Percentiles rank a stretch among this genome's conserved stretches.
Evolutionary conservation across 768 basidiomycete genomes (phyloP).

Genomic region (Steccherinum ochraceum): DNA sequence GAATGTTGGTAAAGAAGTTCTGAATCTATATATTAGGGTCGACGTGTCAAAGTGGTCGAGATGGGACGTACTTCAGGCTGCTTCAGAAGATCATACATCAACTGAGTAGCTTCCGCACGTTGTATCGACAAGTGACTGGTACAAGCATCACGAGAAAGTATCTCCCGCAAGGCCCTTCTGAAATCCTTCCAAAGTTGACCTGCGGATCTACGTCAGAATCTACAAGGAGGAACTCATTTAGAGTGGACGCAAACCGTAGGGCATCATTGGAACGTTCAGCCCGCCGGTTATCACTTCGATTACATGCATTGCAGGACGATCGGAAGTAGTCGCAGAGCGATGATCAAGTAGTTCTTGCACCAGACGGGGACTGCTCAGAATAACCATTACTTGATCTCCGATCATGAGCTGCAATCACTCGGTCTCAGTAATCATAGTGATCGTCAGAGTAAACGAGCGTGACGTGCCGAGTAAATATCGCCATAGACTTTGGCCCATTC

Average conservation of each 20-base stretch:
- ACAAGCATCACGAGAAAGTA: not conserved
- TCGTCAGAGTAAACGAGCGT: too few relatives aligned
- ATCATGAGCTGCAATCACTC: not conserved
- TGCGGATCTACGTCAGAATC: not conserved
- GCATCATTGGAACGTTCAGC: not conserved
- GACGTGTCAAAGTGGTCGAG: too few relatives aligned
- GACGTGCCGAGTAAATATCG: not conserved
- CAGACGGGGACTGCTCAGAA: not conserved
- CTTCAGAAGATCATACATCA: constrained; percentile 22
- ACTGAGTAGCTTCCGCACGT: constrained; percentile 22
- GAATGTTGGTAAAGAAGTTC: not conserved
- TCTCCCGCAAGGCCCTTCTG: not conserved
- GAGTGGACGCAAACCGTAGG: not conserved
- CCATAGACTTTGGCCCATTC: not conserved
- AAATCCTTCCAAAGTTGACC: not conserved
- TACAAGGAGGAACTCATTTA: not conserved
- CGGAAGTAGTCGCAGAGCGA: not conserved
- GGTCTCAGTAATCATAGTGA: too few relatives aligned
- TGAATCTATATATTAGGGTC: too few relatives aligned
- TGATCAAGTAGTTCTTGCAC: not conserved
- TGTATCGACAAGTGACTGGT: constrained; percentile 7
- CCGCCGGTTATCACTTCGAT: not conserved
- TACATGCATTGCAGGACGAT: not conserved
- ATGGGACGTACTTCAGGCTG: constrained; percentile 18
- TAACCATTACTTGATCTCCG: not conserved